Evolutionary conservation across 768 basidiomycete species (phyloP).

Genomic region (Naganishia vaughanmartiniae): DNA sequence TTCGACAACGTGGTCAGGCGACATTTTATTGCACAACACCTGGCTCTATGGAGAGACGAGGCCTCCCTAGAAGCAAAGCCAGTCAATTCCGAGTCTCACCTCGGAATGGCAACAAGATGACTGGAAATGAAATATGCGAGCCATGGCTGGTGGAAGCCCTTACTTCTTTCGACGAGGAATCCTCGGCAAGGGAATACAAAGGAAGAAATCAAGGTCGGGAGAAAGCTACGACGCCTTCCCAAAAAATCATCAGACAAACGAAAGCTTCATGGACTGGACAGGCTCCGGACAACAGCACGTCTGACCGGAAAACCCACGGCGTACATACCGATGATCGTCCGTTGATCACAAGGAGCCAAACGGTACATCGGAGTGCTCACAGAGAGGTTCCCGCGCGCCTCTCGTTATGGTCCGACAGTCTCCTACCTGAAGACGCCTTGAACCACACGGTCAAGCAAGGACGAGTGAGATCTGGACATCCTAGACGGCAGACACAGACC

Average conservation of each 20-base stretch:
- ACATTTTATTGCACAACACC: neutral
- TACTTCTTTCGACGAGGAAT: neutral
- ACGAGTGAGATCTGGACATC: neutral
- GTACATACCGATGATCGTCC: neutral
- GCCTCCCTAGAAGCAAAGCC: neutral
- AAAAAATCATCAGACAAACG: conserved; percentile 7
- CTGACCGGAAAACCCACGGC: neutral
- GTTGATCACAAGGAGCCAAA: neutral
- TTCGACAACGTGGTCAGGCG: conserved; percentile 1
- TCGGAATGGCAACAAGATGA: neutral
- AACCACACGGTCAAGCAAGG: neutral
- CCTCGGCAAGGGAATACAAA: neutral
- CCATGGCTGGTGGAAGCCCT: conserved; percentile 14
- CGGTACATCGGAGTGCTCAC: neutral
- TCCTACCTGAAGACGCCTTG: neutral
- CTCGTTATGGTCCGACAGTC: neutral
- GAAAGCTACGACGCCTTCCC: conserved; percentile 16
- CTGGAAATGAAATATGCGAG: neutral
- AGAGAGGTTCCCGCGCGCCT: neutral
- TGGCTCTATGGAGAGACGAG: neutral
- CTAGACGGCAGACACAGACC: conserved; percentile 3
- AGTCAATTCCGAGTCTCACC: neutral
- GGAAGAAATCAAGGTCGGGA: neutral
- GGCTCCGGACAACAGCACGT: neutral
- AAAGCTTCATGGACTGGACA: conserved; percentile 11